Evolutionary conservation across 164 flowering plant species (phyloP).

Genomic region (Nelumbo lutea): DNA sequence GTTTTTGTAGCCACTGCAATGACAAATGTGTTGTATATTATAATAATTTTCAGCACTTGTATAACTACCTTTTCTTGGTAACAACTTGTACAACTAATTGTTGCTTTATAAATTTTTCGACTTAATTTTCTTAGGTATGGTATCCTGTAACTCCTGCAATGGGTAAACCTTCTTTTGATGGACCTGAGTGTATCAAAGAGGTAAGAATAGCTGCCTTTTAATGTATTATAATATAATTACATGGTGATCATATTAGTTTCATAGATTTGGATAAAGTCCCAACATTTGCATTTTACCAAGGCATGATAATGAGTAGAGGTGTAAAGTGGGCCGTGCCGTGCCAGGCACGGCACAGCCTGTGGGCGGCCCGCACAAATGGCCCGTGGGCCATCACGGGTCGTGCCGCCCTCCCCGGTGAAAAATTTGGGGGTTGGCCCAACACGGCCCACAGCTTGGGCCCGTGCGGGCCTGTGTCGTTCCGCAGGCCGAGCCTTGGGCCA

Average conservation of each 20-base stretch:
- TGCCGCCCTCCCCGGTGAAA: too few relatives aligned
- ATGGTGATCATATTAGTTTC: background rate
- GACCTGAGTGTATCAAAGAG: conserved; percentile 88
- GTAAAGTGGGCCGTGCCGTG: too few relatives aligned
- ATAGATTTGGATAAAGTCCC: too few relatives aligned
- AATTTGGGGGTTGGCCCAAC: too few relatives aligned
- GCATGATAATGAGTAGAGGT: too few relatives aligned
- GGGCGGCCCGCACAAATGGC: too few relatives aligned
- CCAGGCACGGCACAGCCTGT: too few relatives aligned
- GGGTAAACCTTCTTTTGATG: conserved; percentile 76
- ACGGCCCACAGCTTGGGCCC: too few relatives aligned
- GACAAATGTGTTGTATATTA: background rate
- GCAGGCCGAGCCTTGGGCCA: too few relatives aligned
- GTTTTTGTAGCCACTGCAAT: background rate
- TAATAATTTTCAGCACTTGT: background rate
- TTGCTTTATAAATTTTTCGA: background rate
- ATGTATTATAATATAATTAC: background rate
- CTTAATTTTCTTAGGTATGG: conserved; percentile 54
- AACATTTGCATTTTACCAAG: too few relatives aligned
- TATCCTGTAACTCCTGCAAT: conserved; percentile 79
- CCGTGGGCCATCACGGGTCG: too few relatives aligned
- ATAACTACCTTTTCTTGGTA: background rate
- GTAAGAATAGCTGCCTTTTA: conserved; percentile 23
- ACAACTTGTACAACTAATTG: background rate
- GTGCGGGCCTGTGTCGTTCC: too few relatives aligned